Base-by-base conservation (phyloP, 1,139 yeast species). In the Yamadazyma dushanensis region DNA sequence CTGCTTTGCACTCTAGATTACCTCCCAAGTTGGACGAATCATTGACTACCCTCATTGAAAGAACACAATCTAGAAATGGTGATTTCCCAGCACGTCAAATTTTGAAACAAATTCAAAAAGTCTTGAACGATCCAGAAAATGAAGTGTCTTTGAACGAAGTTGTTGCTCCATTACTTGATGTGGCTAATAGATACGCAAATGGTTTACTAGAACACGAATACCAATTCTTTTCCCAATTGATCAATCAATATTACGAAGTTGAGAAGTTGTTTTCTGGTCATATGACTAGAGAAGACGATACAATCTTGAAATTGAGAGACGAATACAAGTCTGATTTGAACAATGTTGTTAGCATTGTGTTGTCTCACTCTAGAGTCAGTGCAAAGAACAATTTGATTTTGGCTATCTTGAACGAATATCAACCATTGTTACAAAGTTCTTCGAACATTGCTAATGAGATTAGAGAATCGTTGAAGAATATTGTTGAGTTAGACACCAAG, bases 81-180 rank as follows among this genome's bases (percentile, higher is more conserved):
- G 94, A 88, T 45, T 92, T 92, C 80, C 99, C 99, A 35, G 90
- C 97, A 31, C 87, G 87, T 63, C 94, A 83, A 61, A 62, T 83
- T 30, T 59, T 78, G 50, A 80, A 82, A 54, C 68, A 76, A 32
- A 70, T 81, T 61, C 74, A 74, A 52, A 73, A 85, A 70, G 63
- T 68, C 56, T 49, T 57, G 32, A 61, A 63, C 43, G 80, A 77
- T 37, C 72, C 78, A 25, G 70, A 70, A 24, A 63, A 73, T 27
- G 84, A 77, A 48, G 45, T 57, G 8, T 40, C 64, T 61, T 78
- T 84, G 54, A 57, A 59, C 11, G 78, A 74, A 40, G 76, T 78
- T 22, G 77, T 84, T 47, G 84, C 73, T 31, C 97, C 97, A 34
- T 73, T 92, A 52, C 63, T 76, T 22, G 78, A 75, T 25, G 79